A percentile compares a stretch with the other conserved stretches of the same genome.
phyloP scores from a whole-genome alignment of 164 flowering plant genomes.

The Macadamia integrifolia region DNA sequence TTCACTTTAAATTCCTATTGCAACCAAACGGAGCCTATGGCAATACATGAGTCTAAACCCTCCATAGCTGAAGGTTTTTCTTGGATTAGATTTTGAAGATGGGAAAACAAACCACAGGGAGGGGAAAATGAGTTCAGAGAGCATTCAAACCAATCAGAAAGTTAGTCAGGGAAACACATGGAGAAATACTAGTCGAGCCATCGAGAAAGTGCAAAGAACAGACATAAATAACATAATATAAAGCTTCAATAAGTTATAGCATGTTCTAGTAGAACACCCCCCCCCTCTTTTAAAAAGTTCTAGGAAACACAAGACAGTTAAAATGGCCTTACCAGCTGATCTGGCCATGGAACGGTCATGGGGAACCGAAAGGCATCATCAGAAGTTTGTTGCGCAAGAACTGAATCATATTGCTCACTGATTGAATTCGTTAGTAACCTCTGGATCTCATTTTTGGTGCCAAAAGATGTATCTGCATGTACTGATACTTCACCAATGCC shows the following conservation, averaged over 20 bases:
- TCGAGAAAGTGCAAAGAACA: too few species aligned
- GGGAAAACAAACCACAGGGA: too few species aligned
- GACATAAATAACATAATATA: too few species aligned
- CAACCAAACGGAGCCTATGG: not conserved
- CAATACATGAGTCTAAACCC: not conserved
- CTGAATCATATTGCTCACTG: slow-evolving; percentile 15
- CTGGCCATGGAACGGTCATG: slow-evolving; percentile 9
- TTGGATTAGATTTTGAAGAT: too few species aligned
- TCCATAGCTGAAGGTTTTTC: not conserved
- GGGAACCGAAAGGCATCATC: slow-evolving; percentile 13
- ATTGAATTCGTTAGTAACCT: slow-evolving; percentile 3
- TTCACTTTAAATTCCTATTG: too few species aligned
- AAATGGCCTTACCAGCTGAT: slow-evolving; percentile 20
- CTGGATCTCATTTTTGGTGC: slow-evolving; percentile 10
- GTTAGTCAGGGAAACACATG: too few species aligned
- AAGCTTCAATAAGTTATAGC: not conserved
- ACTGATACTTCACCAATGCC: slow-evolving; percentile 22
- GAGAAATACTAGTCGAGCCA: too few species aligned
- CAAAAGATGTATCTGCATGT: slow-evolving; percentile 11
- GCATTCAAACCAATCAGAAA: too few species aligned
- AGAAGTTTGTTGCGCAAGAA: slow-evolving; percentile 12
- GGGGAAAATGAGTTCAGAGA: too few species aligned
- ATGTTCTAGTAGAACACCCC: too few species aligned
- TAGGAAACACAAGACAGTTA: not conserved
- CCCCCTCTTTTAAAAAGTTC: not conserved